Evolutionary conservation across 2,329 filamentous ascomycete genomes (phyloP), one percentile per base, ranked within the genome.

Genomic region (Pseudogymnoascus sp.): DNA sequence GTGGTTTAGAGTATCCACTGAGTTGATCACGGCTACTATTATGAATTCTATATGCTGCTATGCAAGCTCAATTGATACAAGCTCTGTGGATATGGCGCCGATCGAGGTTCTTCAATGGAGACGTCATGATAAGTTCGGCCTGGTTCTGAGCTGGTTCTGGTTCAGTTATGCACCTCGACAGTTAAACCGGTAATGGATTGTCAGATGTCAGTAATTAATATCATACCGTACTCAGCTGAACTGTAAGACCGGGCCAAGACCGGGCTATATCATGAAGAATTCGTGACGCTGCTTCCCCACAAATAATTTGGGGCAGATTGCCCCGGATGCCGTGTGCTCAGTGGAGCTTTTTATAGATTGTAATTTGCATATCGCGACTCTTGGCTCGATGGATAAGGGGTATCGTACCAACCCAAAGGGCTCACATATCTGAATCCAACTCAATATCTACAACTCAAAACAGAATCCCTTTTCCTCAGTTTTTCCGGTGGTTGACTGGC

Each of bases 291-390:
- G 25, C 13, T 55, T 55, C 48, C 48, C 48, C 48, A 55, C 48
- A 55, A 55, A 55, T 55, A 55, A 55, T 55, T 55, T 55, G 48
- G 10, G 48, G 29, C 29, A 55, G 48, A 55, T 55, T 55, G 48
- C 48, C 48, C 44, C 48, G 29, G 48, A 55, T 33, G 48, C 29
- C 48, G 48, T 55, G 29, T 55, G 48, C 48, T 55, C 48, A 10
- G 48, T 55, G 29, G 48, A 33, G 48, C 48, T 55, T 55, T 55
- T 55, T 55, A 55, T 55, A 55, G 48, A 55, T 55, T 55, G 48
- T 55, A 55, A 55, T 55, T 55, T 55, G 48, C 29, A 33, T 55
- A 55, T 55, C 48, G 48, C 48, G 48, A 55, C 48, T 55, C 48
- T 55, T 55, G 48, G 48, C 48, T 15, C 15, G 48, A 55, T 55